Conservation (phyloP, 768 basidiomycete species). For the Boletales sp. region DNA sequence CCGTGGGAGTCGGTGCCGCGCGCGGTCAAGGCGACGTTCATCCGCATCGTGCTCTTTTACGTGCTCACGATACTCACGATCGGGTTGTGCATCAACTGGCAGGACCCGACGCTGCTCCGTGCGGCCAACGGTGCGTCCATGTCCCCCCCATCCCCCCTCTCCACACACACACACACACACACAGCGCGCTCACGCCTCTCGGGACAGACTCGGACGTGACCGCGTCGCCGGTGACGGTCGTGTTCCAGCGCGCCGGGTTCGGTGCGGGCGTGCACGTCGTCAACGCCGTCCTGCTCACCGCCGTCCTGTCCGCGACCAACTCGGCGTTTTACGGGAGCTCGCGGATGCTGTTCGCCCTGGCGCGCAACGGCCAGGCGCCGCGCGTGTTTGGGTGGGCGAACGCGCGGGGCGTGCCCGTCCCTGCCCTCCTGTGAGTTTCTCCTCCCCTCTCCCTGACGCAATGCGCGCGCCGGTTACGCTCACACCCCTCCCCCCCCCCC, state of each 20-base stretch:
- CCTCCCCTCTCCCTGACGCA: no score
- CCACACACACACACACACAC: no score
- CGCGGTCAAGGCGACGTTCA: conserved; percentile 66
- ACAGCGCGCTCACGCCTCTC: no score
- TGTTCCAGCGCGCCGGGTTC: conserved; percentile 60
- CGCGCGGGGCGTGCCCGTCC: conserved; percentile 59
- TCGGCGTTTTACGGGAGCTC: conserved; percentile 66
- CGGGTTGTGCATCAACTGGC: conserved; percentile 60
- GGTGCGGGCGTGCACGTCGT: conserved; percentile 59
- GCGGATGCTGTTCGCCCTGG: conserved; percentile 58
- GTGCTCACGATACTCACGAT: conserved; percentile 62
- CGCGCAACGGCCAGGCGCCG: conserved; percentile 63
- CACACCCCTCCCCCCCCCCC: no score
- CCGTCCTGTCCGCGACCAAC: conserved; percentile 61
- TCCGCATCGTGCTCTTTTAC: conserved; percentile 64
- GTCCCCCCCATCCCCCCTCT: no score
- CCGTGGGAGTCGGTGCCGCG: conserved; percentile 61
- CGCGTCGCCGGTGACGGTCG: conserved; percentile 61
- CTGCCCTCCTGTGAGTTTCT: conserved; percentile 47
- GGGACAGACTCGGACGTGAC: conserved; percentile 45
- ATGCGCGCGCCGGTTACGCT: no score
- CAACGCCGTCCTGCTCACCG: conserved; percentile 65
- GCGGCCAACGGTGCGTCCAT: conserved; percentile 41
- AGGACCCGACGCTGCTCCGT: conserved; percentile 49
- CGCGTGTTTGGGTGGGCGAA: conserved; percentile 62